Percentiles rank a stretch among this genome's conserved stretches.
Evolutionary conservation across 164 flowering plant genomes (phyloP).

Genomic region (Buxus sempervirens): DNA sequence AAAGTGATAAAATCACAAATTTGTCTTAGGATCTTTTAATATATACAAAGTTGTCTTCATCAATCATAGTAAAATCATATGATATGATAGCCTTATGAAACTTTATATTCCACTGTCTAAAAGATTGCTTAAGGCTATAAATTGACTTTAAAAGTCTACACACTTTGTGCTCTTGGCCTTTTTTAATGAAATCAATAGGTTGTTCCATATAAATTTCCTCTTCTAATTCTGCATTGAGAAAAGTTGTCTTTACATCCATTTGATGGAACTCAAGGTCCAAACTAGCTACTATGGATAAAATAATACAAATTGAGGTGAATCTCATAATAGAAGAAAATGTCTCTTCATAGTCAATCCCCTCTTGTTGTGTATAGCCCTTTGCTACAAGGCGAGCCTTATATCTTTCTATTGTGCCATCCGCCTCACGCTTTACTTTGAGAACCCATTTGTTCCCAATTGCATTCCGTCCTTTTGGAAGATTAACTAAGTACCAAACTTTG

Average conservation of each 20-base stretch:
- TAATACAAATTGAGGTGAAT: too few relatives aligned
- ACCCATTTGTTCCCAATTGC: too few relatives aligned
- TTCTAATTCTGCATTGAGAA: too few relatives aligned
- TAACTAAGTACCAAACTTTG: background rate
- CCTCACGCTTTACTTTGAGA: too few relatives aligned
- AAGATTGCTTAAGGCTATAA: background rate
- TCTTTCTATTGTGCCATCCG: background rate
- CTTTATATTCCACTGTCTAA: background rate
- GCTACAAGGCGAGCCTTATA: background rate
- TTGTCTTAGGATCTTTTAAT: background rate
- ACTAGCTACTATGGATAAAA: too few relatives aligned
- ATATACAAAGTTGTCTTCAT: conserved; percentile 3
- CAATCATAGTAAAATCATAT: background rate
- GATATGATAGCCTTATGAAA: background rate
- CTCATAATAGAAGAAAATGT: too few relatives aligned
- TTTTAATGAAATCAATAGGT: background rate
- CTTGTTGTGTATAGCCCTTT: background rate
- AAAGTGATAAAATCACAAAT: background rate
- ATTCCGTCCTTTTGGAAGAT: background rate
- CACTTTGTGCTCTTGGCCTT: background rate
- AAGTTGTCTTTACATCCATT: too few relatives aligned
- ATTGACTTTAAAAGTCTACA: background rate
- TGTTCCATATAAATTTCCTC: background rate
- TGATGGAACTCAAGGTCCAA: too few relatives aligned
- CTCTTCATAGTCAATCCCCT: too few relatives aligned